Conservation (phyloP, 768 basidiomycete genomes). For the Amanita subjunquillea region DNA sequence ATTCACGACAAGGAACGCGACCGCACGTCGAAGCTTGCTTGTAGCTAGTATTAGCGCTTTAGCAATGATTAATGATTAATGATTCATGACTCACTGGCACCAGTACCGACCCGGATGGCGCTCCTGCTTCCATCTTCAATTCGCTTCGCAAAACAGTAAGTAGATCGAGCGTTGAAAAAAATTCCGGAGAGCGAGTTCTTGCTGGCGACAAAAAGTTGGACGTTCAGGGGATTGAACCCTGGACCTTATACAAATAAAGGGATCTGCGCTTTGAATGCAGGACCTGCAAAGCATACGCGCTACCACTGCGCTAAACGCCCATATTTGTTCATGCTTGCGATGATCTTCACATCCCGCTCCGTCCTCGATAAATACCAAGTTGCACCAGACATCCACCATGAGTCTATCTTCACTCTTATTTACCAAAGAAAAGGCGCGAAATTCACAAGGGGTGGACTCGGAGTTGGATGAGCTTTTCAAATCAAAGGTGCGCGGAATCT, state of each 20-base stretch:
- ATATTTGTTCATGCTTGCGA: background rate
- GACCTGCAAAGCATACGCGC: slow-evolving; percentile 32
- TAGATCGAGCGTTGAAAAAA: too few relatives aligned
- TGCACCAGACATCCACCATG: background rate
- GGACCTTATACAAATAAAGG: slow-evolving; percentile 25
- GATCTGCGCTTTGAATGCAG: slow-evolving; percentile 6
- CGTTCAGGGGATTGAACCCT: slow-evolving; percentile 33
- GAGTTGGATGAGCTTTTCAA: slow-evolving; percentile 3
- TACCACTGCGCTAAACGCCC: slow-evolving; percentile 26
- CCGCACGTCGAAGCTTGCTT: too few relatives aligned
- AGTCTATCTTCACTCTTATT: slow-evolving; percentile 4
- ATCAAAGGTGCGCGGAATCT: background rate
- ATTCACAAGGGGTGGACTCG: background rate
- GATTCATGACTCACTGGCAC: too few relatives aligned
- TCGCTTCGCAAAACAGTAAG: too few relatives aligned
- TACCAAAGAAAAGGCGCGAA: background rate
- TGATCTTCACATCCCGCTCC: background rate
- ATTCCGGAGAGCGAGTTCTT: too few relatives aligned
- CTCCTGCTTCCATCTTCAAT: too few relatives aligned
- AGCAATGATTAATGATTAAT: too few relatives aligned
- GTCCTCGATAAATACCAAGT: background rate
- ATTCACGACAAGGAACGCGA: too few relatives aligned
- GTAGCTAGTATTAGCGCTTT: too few relatives aligned
- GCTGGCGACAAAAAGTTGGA: slow-evolving; percentile 12
- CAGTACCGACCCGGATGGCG: too few relatives aligned